Evolutionary conservation across 2,329 filamentous ascomycete genomes (phyloP).

Genomic region (Zalaria sp.): DNA sequence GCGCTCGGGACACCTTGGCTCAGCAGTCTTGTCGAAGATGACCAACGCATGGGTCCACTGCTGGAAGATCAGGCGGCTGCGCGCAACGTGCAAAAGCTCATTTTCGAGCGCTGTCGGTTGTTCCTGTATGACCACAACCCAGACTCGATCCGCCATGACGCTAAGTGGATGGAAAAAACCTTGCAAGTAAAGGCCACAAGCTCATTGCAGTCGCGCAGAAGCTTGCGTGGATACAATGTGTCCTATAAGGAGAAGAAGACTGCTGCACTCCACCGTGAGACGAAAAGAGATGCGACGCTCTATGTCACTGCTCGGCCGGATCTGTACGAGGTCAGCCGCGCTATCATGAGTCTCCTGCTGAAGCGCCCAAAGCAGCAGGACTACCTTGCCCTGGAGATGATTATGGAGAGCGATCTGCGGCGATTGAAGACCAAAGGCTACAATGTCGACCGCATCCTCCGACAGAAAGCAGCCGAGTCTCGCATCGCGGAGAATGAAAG

Average conservation of each 20-base stretch:
- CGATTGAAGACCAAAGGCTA: constrained; percentile 79
- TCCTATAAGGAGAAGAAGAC: constrained; percentile 62
- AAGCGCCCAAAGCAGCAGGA: constrained; percentile 76
- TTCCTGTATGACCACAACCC: constrained; percentile 75
- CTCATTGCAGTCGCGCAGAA: constrained; percentile 61
- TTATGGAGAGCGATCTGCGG: constrained; percentile 71
- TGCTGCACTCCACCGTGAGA: constrained; percentile 49
- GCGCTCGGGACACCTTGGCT: constrained; percentile 66
- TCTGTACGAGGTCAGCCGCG: constrained; percentile 84
- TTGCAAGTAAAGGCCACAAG: constrained; percentile 65
- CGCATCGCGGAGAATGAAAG: constrained; percentile 73
- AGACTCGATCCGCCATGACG: constrained; percentile 72
- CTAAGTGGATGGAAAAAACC: constrained; percentile 81
- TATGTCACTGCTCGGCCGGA: constrained; percentile 67
- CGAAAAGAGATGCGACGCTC: constrained; percentile 47
- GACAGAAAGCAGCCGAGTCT: constrained; percentile 75
- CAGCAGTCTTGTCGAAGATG: constrained; percentile 64
- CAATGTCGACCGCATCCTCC: constrained; percentile 88
- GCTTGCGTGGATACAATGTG: constrained; percentile 56
- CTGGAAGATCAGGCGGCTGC: constrained; percentile 56
- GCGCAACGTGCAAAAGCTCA: constrained; percentile 58
- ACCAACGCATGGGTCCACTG: constrained; percentile 55
- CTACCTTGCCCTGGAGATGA: constrained; percentile 78
- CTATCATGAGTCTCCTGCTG: constrained; percentile 68
- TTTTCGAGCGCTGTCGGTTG: constrained; percentile 75